A percentile compares a stretch with the other conserved stretches of the same genome.
phyloP scores from a whole-genome alignment of 1,139 yeast genomes.

The Suhomyces choctaworum region DNA sequence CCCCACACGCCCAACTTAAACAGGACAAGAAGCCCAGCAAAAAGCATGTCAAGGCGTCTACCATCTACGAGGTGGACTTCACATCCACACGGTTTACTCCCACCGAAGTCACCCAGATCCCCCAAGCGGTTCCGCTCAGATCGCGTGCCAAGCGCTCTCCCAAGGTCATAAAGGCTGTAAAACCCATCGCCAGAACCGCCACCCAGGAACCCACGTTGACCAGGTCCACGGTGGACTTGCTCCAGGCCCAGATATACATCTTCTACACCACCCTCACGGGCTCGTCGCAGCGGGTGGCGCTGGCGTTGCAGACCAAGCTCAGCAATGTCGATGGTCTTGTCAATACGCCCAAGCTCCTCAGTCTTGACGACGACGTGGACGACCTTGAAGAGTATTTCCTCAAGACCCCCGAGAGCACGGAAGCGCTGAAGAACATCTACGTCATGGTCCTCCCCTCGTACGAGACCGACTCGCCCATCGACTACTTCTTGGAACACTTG shows the following conservation, averaged over 20 bases:
- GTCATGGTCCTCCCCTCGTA: conserved; percentile 83
- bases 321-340: conserved; percentile 31
- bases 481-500: conserved; percentile 78
- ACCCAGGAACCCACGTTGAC: conserved; percentile 29
- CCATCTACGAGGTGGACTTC: conserved; percentile 47
- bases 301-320: conserved; percentile 41
- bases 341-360: conserved; percentile 54
- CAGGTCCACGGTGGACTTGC: conserved; percentile 31
- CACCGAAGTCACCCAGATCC: conserved; percentile 23
- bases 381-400: conserved; percentile 84
- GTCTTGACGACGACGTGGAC: conserved; percentile 77
- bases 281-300: conserved; percentile 70
- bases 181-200: conserved; percentile 19
- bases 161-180: conserved; percentile 41
- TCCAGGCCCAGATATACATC: conserved; percentile 54
- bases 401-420: conserved; percentile 50
- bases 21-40: neutral
- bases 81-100: conserved; percentile 40
- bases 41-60: conserved; percentile 22
- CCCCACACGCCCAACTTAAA: conserved; percentile 2
- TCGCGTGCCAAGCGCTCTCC: conserved; percentile 35
- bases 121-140: conserved; percentile 19
- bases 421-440: conserved; percentile 54
- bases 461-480: conserved; percentile 90
- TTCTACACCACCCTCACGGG: conserved; percentile 89